Percentiles rank a stretch among this genome's conserved stretches.
These are phyloP conservation scores for Eimeria tenella DNA, from an alignment of 169 alveolate species.

Conservation along the genomic window DNA sequence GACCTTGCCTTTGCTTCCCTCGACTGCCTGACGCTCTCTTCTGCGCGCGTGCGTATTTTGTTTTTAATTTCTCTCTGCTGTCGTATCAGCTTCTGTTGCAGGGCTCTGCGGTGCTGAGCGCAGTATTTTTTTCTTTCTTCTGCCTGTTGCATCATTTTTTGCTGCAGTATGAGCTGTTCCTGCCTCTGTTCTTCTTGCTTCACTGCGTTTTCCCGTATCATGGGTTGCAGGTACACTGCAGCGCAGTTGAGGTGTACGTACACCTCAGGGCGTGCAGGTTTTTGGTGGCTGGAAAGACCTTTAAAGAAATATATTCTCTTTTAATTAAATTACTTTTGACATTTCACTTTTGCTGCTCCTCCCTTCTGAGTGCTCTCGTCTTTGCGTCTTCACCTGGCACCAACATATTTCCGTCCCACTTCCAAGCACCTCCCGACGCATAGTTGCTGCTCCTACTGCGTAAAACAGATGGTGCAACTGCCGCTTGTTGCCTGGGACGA, in stretches of 20 bases:
- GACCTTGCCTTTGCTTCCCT: conserved; percentile 64
- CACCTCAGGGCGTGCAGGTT: too few species aligned
- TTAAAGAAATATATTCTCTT: too few species aligned
- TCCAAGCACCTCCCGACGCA: conserved; percentile 18
- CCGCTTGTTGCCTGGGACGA: conserved; percentile 1
- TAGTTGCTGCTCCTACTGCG: conserved; percentile 42
- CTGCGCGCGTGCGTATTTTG: conserved; percentile 59
- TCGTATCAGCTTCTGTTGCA: conserved; percentile 53
- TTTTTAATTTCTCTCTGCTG: conserved; percentile 54
- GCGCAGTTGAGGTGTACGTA: too few species aligned
- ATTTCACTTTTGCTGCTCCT: too few species aligned
- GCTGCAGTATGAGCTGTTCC: conserved; percentile 46
- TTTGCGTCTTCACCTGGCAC: conserved; percentile 23
- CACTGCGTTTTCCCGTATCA: conserved; percentile 33
- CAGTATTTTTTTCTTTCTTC: conserved; percentile 45
- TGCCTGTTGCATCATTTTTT: conserved; percentile 42
- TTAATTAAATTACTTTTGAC: too few species aligned
- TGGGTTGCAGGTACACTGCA: too few species aligned
- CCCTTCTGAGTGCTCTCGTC: conserved; percentile 5
- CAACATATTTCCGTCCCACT: conserved; percentile 51
- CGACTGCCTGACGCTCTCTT: conserved; percentile 66
- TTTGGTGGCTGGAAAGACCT: too few species aligned
- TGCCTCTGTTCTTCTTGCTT: conserved; percentile 51
- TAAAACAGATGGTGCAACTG: background rate
- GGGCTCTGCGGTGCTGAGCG: conserved; percentile 50